Conservation (phyloP, 2,329 filamentous ascomycete species). For the Fusarium secorum region DNA sequence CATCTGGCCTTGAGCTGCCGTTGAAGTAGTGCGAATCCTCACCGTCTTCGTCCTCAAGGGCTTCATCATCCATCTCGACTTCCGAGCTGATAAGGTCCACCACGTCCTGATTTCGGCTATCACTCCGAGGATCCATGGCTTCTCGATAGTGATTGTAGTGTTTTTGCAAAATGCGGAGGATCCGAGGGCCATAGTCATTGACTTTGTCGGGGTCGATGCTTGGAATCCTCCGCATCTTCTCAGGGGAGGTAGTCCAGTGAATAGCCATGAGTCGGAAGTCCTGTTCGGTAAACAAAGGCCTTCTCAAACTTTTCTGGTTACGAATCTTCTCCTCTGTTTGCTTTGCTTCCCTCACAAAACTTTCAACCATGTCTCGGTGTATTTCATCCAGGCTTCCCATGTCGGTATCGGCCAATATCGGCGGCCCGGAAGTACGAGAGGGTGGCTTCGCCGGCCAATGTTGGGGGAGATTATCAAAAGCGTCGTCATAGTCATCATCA, state of each 20-base stretch:
- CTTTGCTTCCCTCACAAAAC: conserved; percentile 71
- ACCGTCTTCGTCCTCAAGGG: conserved; percentile 49
- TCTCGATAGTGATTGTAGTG: conserved; percentile 58
- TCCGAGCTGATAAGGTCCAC: conserved; percentile 65
- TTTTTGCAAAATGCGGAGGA: conserved; percentile 65
- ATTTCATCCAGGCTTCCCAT: conserved; percentile 64
- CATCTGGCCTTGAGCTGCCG: conserved; percentile 39
- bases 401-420: conserved; percentile 65
- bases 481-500: conserved; percentile 47
- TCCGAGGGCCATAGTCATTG: conserved; percentile 64
- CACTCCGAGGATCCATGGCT: conserved; percentile 53
- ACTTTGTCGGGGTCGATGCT: conserved; percentile 71
- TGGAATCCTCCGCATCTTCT: conserved; percentile 69
- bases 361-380: conserved; percentile 69
- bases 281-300: conserved; percentile 71
- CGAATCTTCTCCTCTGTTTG: conserved; percentile 67
- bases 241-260: conserved; percentile 67
- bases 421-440: conserved; percentile 55
- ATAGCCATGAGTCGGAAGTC: conserved; percentile 78
- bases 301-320: conserved; percentile 63
- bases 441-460: conserved; percentile 50
- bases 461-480: conserved; percentile 55
- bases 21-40: conserved; percentile 60
- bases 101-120: conserved; percentile 49
- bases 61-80: conserved; percentile 49